Evolutionary conservation across 2,329 filamentous ascomycete species (phyloP), one percentile per base, ranked within the genome.

Genomic region (Aureobasidium leucospermi): DNA sequence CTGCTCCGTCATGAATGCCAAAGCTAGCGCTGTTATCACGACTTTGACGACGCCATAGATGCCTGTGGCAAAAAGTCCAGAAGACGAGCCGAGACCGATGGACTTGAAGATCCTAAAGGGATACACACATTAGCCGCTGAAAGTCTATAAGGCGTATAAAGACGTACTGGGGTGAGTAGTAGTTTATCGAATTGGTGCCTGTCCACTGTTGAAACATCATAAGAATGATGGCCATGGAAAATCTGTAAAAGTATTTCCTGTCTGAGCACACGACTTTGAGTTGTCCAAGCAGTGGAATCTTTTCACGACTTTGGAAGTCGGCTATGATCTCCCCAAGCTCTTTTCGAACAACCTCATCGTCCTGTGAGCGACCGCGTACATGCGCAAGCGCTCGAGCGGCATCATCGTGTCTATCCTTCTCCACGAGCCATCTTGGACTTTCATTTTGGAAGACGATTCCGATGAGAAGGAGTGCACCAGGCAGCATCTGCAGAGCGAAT

Each of bases 391-490:
- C 73, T 56, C 69, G 68, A 7, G 69, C 71, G 0, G 79, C 79
- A 19, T 78, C 76, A 4, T 74, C 69, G 16, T 76, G 68, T 2
- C 75, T 73, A 58, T 76, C 76, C 69, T 81, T 77, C 64, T 78
- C 76, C n/a, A 79, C 75, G n/a, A 81, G 73, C 78, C 78, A 82
- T 16, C 79, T 75, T 1, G 80, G 78, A 2, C 75, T 78, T 61
- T 81, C 79, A 57, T 79, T 79, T 47, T 80, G 73, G 67, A 81
- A 81, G 46, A 79, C 65, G 13, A 81, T 73, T 0, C 79, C 79
- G 3, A 73, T 64, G 9, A 82, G 65, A 55, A 82, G 75, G n/a
- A 81, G 64, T 0, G 73, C 73, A 15, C 79, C 79, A 0, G 79
- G 79, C 1, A 82, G 71, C 58, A 81, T 77, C 66, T 82, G 79